Percentiles rank a stretch among this genome's conserved stretches.
Evolutionary conservation across 2,329 filamentous ascomycete species (phyloP).

Genomic region (Aaosphaeria pasadenensis): DNA sequence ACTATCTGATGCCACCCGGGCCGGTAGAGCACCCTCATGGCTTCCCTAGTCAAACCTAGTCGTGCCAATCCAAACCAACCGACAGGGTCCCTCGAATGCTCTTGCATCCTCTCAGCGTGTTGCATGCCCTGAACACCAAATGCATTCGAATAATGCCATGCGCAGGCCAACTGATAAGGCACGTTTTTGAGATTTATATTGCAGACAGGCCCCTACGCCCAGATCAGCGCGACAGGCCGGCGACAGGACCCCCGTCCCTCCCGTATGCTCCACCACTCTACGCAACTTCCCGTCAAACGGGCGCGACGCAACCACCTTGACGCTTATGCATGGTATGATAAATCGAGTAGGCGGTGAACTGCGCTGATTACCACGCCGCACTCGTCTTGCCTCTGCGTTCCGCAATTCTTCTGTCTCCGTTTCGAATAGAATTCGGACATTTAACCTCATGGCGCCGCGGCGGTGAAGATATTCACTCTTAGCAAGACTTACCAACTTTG

Average conservation of each 20-base stretch:
- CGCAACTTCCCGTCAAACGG: background rate
- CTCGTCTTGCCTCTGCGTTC: background rate
- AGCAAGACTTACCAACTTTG: background rate
- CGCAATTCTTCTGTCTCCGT: constrained; percentile 4
- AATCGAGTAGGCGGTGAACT: constrained; percentile 14
- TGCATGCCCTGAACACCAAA: constrained; percentile 12
- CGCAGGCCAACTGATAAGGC: constrained; percentile 26
- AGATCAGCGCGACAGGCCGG: constrained; percentile 17
- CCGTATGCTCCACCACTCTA: background rate
- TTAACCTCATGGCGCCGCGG: constrained; percentile 11
- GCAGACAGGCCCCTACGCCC: constrained; percentile 17
- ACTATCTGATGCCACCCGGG: background rate
- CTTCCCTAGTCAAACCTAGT: too few species aligned
- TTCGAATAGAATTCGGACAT: constrained; percentile 12
- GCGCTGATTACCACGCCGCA: background rate
- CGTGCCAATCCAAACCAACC: background rate
- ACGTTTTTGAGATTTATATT: constrained; percentile 24
- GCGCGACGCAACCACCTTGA: constrained; percentile 1
- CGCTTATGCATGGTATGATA: constrained; percentile 13
- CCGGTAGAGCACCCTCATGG: background rate
- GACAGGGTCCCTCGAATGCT: background rate
- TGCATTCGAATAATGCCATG: constrained; percentile 24
- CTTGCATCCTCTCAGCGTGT: background rate
- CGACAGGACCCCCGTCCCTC: too few species aligned
- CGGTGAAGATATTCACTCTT: constrained; percentile 5